These are phyloP conservation scores for Colletotrichum caudatum DNA, from an alignment of 2,329 filamentous ascomycete genomes.

Conservation along the genomic window DNA sequence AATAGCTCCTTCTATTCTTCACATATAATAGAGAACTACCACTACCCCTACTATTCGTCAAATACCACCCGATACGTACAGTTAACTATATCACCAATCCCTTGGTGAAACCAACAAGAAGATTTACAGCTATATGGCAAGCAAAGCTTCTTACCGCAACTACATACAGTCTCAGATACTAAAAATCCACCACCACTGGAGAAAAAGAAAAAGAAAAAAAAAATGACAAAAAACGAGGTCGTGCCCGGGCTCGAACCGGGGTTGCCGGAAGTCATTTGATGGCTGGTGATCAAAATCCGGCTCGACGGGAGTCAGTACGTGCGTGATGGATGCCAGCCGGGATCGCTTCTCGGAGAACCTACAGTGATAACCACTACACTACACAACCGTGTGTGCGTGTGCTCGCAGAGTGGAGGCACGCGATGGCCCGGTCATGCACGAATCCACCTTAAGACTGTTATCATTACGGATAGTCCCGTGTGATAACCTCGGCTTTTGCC, in stretches of 20 bases:
- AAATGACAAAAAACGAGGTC: constrained; percentile 4
- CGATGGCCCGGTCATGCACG: background rate
- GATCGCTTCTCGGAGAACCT: background rate
- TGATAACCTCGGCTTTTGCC: background rate
- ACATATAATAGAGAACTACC: no score
- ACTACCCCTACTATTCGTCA: no score
- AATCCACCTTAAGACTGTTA: constrained; percentile 34
- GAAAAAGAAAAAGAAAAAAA: background rate
- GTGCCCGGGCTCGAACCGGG: constrained; percentile 41
- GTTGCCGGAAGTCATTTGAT: constrained; percentile 31
- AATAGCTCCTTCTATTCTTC: no score
- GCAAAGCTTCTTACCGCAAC: background rate
- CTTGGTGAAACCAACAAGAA: no score
- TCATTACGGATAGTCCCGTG: background rate
- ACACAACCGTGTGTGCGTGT: constrained; percentile 25
- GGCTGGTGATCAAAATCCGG: constrained; percentile 28
- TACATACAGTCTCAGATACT: background rate
- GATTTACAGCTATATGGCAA: rapidly evolving
- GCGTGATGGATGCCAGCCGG: no score
- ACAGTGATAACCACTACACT: constrained; percentile 42
- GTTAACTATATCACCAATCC: no score
- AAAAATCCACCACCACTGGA: background rate
- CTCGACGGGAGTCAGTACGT: constrained; percentile 10
- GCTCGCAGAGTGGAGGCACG: constrained; percentile 26
- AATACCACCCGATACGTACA: no score